Base-by-base conservation (phyloP, 768 basidiomycete species). In the Auriscalpium orientale region DNA sequence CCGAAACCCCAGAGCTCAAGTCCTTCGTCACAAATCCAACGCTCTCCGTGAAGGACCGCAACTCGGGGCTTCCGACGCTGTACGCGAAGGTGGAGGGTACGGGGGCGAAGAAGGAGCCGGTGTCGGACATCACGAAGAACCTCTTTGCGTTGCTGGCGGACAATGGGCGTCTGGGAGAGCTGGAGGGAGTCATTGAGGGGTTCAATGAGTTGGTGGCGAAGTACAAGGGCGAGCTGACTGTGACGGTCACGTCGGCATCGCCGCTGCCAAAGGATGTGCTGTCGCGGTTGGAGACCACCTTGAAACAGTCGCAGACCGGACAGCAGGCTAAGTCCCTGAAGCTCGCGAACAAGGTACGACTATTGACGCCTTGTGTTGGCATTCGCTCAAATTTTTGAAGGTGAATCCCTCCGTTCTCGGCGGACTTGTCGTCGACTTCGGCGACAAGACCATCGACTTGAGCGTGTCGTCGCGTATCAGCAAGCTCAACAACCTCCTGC, bases 371-470 rank as follows among this genome's bases (percentile, higher is more conserved):
- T 51, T 22, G 9, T 50, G 15, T 33, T 16, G 12, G 45, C 15
- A 36, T 36, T 44, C 53, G n/a, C 2, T 44, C 60, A 53, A 63
- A 37, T 12, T 18, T 51, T 51, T 35, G 34, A 58, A 95, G 93
- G 89, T 98, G 67, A 94, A 98, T 77, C 85, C 93, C 46, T 75
- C 83, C n/a, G 76, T 98, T 56, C 74, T 98, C 59, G 97, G 95
- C 56, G 97, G 97, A 51, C 71, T 98, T 57, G 79, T 98, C 58
- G 87, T 99, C 49, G 97, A 99, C 75, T 93, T 99, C 67, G 95
- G 94, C 60, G 97, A 98, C 78, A 95, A 95, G 79, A 93, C 92
- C 53, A 89, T 99, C 65, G 97, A 99, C 74, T 81, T 98, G 57
- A 95, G 91, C 64, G 94, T 95, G 55, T 86, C 85, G 49, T 92